Percentiles rank a stretch among this genome's conserved stretches.
Evolutionary conservation across 176 grass and related monocot genomes (phyloP).

Genomic region (Phyllostachys edulis): DNA sequence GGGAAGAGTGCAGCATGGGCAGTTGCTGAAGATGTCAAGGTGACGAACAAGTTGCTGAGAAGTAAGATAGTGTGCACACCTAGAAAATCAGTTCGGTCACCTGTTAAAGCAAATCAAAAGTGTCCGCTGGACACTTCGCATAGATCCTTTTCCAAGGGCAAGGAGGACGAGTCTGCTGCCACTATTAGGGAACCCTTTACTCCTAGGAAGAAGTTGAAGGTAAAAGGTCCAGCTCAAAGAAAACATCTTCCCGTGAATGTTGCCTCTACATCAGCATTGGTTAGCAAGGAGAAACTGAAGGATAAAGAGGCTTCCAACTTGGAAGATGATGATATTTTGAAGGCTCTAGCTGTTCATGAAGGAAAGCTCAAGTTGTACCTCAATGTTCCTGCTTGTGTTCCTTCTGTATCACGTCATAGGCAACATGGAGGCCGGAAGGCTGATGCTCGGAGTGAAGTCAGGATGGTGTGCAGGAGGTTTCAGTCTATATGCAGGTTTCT

Average conservation of each 20-base stretch:
- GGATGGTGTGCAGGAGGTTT: constrained; percentile 13
- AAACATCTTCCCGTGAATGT: constrained; percentile 9
- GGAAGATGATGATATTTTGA: constrained; percentile 26
- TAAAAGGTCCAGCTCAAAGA: background rate
- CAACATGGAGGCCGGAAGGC: constrained; percentile 10
- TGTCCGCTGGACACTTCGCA: background rate
- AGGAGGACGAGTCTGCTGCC: constrained; percentile 6
- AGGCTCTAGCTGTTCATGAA: constrained; percentile 23
- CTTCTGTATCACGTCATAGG: constrained; percentile 12
- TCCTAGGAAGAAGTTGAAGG: constrained; percentile 34
- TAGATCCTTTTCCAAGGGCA: background rate
- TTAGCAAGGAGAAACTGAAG: constrained; percentile 26
- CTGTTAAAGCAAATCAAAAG: constrained; percentile 14
- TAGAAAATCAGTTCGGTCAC: constrained; percentile 16
- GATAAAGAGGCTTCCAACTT: constrained; percentile 20
- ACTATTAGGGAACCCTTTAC: background rate
- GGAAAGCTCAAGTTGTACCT: constrained; percentile 31
- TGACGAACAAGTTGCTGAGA: background rate
- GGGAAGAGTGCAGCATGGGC: background rate
- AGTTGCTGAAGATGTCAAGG: constrained; percentile 17
- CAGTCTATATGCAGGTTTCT: constrained; percentile 51
- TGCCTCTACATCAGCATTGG: background rate
- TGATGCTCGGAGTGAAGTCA: constrained; percentile 45
- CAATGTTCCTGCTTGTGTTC: constrained; percentile 13
- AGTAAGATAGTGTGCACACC: background rate